Evolutionary conservation across 2,329 filamentous ascomycete species (phyloP).

Genomic region (Sporothrix curviconia): DNA sequence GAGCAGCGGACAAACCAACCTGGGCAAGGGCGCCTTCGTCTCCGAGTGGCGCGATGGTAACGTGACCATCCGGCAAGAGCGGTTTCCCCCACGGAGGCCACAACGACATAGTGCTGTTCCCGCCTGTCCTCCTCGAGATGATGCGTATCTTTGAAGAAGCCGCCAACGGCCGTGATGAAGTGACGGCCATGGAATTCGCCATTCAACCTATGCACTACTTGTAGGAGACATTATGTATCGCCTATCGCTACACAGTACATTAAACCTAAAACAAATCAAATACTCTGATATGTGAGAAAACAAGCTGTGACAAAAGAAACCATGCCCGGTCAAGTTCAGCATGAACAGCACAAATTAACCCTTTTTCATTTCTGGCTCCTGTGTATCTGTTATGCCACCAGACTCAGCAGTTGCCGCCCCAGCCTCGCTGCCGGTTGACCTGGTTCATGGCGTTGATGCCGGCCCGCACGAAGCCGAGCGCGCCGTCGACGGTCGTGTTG

Average conservation of each 20-base stretch:
- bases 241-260: not conserved
- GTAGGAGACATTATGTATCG: not conserved
- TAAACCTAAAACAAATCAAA: not conserved
- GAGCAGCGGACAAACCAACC: constrained; percentile 36
- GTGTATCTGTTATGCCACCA: too few relatives aligned
- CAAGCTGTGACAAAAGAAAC: not conserved
- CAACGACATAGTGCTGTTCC: constrained; percentile 61
- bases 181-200: not conserved
- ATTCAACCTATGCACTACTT: not conserved
- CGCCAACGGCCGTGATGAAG: not conserved
- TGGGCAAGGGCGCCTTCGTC: constrained; percentile 43
- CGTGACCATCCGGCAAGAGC: constrained; percentile 47
- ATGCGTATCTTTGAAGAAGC: constrained; percentile 54
- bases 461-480: constrained; percentile 38
- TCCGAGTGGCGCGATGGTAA: constrained; percentile 40
- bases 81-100: constrained; percentile 55
- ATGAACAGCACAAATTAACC: too few relatives aligned
- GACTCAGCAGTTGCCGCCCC: constrained; percentile 38
- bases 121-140: constrained; percentile 57
- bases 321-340: not conserved
- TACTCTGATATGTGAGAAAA: not conserved
- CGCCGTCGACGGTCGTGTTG: constrained; percentile 34
- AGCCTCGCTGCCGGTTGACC: constrained; percentile 48
- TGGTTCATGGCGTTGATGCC: constrained; percentile 46
- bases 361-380: too few relatives aligned